Base-by-base conservation (phyloP, 2,329 filamentous ascomycete species). In the Aureobasidium sp. region DNA sequence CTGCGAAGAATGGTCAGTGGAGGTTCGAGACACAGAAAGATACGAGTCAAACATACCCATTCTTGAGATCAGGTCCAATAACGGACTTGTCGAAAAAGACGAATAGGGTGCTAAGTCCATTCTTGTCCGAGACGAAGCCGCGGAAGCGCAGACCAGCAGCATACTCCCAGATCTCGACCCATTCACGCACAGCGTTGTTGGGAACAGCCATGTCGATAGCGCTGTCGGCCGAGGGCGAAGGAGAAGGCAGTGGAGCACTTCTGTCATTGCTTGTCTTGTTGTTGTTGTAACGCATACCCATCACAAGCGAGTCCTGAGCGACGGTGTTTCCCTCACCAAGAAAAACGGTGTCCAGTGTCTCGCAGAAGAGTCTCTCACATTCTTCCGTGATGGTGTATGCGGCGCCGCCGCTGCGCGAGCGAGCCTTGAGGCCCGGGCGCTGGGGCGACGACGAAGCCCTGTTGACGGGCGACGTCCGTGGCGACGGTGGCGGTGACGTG, bases 341-440 rank as follows among this genome's bases (percentile, higher is more conserved):
- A 86, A 97, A 96, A 82, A 90, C 88, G 81, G 87, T 81, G 81
- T 85, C 89, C 87, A 96, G 90, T 84, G 87, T 88, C 88, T 93
- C 91, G 81, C 92, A 96, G 86, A 96, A 96, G 88, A 96, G 93
- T 84, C 92, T 97, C 91, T 96, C 92, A 96, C 92, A 96, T 90
- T 96, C 91, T 91, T 89, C 91, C 90, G 89, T 91, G 84, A 96
- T 96, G 82, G 87, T 87, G 80, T 90, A 86, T 89, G 90, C 87
- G 87, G 91, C 91, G 91, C 91, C 91, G 89, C 89, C 89, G 88
- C 77, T 79, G 71, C 70, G 69, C 70, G 65, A 66, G 66, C 70
- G 68, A 60, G 66, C 67, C 62, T 65, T 65, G 48, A 68, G 66
- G 61, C 66, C 65, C 31, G 68, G 68, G 52, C 69, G 68, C 59